Evolutionary conservation across 192 early-diverging fungal species (phyloP).

Genomic region (Gryganskiella cystojenkinii): DNA sequence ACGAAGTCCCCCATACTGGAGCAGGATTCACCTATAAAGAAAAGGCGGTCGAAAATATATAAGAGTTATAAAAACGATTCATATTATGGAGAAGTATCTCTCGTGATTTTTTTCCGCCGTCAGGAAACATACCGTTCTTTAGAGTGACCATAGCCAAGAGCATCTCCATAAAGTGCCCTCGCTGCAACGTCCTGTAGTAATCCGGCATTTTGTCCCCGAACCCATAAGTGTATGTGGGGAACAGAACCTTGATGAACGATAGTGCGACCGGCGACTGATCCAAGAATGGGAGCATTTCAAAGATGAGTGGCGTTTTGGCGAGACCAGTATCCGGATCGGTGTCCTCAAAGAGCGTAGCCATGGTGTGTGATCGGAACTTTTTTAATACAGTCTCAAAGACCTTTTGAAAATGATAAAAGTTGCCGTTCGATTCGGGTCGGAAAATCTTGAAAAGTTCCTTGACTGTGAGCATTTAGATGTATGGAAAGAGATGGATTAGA

Average conservation of each 20-base stretch:
- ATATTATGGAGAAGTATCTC: neutral
- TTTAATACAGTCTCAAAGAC: constrained; percentile 46
- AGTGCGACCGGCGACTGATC: constrained; percentile 41
- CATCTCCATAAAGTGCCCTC: constrained; percentile 43
- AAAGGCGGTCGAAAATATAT: neutral
- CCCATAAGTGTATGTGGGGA: constrained; percentile 40
- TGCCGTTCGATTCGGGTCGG: constrained; percentile 49
- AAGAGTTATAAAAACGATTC: neutral
- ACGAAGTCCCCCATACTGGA: constrained; percentile 40
- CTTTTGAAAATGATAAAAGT: constrained; percentile 50
- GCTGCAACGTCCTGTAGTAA: constrained; percentile 26
- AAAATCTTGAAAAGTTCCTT: constrained; percentile 49
- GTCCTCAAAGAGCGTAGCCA: constrained; percentile 45
- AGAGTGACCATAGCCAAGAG: constrained; percentile 41
- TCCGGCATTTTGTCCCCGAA: constrained; percentile 35
- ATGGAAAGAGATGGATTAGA: too few relatives aligned
- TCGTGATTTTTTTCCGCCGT: neutral
- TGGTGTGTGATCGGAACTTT: constrained; percentile 44
- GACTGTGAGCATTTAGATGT: constrained; percentile 9
- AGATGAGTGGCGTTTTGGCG: constrained; percentile 20
- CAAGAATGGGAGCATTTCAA: constrained; percentile 47
- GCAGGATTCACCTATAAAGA: neutral
- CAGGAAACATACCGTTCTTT: constrained; percentile 8
- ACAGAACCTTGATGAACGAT: constrained; percentile 28
- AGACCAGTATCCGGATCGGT: constrained; percentile 25